These are phyloP conservation scores for Plasmodium relictum DNA, from an alignment of 169 alveolate species.

Conservation along the genomic window DNA sequence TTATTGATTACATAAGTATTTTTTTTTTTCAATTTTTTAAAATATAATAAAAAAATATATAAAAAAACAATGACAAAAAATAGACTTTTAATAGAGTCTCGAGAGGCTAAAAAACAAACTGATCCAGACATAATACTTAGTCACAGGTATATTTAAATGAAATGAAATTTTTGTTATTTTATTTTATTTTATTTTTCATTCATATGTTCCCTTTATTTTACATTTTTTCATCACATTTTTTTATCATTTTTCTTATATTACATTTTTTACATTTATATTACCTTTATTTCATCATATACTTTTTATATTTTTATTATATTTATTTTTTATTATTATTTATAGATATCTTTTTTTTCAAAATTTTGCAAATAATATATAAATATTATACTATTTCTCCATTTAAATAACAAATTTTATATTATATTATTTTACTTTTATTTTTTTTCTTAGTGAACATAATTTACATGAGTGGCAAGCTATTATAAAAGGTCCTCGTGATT, in stretches of 20 bases:
- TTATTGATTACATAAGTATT: too few relatives aligned
- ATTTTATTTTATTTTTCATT: background rate
- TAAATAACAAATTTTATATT: too few relatives aligned
- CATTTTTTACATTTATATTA: background rate
- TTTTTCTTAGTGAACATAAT: conserved; percentile 81
- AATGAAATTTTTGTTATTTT: background rate
- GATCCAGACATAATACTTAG: conserved; percentile 84
- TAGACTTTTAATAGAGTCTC: conserved; percentile 85
- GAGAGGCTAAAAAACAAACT: conserved; percentile 81
- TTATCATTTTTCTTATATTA: background rate
- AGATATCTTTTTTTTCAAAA: background rate
- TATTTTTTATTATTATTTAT: background rate
- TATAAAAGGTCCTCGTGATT: conserved; percentile 92
- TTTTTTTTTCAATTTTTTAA: conserved; percentile 6
- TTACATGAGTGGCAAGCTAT: conserved; percentile 92
- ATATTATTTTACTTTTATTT: background rate
- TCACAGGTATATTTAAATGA: conserved; percentile 66
- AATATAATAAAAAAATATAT: conserved; percentile 1
- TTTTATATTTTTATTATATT: too few relatives aligned
- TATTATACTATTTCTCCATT: conserved; percentile 2
- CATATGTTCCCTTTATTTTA: background rate
- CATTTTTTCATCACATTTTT: background rate
- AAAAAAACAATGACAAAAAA: conserved; percentile 67
- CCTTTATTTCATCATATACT: too few relatives aligned
- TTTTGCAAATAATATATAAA: background rate